Conservation (phyloP, 805 yeast genomes). For the Metschnikowia lochheadii region DNA sequence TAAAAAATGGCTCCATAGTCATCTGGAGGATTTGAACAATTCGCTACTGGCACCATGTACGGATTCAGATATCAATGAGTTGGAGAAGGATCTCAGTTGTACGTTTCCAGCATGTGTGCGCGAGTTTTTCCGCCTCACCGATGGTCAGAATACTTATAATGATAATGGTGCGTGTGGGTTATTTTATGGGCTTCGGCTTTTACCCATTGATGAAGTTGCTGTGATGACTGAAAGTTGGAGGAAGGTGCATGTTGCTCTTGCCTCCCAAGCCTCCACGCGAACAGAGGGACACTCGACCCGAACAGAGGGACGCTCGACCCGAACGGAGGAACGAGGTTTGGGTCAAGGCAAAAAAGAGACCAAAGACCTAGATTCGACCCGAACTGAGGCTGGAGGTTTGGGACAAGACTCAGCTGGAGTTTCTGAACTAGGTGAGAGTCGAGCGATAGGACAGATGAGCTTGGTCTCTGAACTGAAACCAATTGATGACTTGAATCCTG, state of each 20-base stretch:
- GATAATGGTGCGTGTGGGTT: constrained; percentile 67
- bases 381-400: no score
- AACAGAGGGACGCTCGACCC: no score
- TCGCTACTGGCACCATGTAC: constrained; percentile 79
- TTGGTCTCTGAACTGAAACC: no score
- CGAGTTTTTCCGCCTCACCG: constrained; percentile 77
- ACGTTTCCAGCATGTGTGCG: constrained; percentile 76
- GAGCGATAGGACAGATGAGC: no score
- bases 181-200: constrained; percentile 71
- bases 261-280: no score
- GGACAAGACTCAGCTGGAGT: no score
- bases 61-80: constrained; percentile 69
- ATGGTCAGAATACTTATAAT: constrained; percentile 75
- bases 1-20: constrained; percentile 73
- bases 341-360: no score
- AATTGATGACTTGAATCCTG: no score
- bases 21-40: constrained; percentile 78
- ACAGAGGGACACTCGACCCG: no score
- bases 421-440: no score
- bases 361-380: no score
- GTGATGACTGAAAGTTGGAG: constrained; percentile 87
- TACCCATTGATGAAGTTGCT: constrained; percentile 77
- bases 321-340: no score
- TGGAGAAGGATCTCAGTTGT: constrained; percentile 76
- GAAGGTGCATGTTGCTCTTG: constrained; percentile 43